Conservation (phyloP, 2,329 filamentous ascomycete genomes). For the Nannizzia gypsea region DNA sequence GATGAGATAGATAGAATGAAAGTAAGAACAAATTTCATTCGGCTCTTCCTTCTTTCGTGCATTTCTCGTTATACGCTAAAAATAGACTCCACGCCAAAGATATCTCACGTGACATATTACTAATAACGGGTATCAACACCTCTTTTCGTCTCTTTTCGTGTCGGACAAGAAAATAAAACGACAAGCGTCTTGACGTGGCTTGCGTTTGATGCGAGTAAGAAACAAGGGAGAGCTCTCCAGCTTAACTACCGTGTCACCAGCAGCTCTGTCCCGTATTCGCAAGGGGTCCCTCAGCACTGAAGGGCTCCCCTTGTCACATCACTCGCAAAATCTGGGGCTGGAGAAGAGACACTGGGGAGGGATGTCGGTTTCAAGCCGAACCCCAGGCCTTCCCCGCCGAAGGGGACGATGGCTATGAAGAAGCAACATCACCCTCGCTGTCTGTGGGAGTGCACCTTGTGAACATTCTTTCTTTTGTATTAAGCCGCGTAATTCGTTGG, state of each 20-base stretch:
- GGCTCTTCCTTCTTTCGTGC: too few relatives aligned
- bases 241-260: not conserved
- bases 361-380: slow-evolving; percentile 2
- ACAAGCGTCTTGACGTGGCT: not conserved
- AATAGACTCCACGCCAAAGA: too few relatives aligned
- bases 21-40: too few relatives aligned
- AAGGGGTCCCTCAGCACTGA: not conserved
- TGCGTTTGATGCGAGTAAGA: not conserved
- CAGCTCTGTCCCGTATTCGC: not conserved
- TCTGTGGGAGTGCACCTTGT: not conserved
- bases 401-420: not conserved
- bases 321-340: not conserved
- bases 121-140: too few relatives aligned
- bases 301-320: not conserved
- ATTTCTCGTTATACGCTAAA: too few relatives aligned
- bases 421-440: not conserved
- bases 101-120: too few relatives aligned
- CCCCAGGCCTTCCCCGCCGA: not conserved
- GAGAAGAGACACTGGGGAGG: not conserved
- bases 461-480: slow-evolving; percentile 4
- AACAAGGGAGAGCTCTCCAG: not conserved
- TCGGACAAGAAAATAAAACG: not conserved
- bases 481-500: not conserved
- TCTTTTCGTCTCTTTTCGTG: too few relatives aligned
- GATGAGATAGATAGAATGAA: too few relatives aligned